Evolutionary conservation across 805 yeast species (phyloP), one percentile per base, ranked within the genome.

Genomic region (Isabelozyma gotoi): DNA sequence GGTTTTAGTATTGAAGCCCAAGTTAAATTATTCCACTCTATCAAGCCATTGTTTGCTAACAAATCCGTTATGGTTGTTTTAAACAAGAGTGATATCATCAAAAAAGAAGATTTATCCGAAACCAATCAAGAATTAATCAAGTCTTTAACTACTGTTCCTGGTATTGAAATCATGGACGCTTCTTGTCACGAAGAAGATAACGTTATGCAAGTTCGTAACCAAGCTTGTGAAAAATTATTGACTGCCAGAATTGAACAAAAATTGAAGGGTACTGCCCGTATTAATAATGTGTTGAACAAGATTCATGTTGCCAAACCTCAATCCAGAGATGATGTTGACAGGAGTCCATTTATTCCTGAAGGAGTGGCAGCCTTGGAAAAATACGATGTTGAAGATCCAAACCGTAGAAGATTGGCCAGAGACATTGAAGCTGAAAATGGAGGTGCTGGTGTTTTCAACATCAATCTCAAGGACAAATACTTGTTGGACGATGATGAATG

Each of bases 1-100:
- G 99, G 99, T 39, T 94, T 92, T 75, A 83, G 96, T 17, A 82
- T 94, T 53, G 97, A 91, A 73, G 97, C 91, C 43, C 99, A 94
- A 76, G 98, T 94, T 54, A 89, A 92, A 73, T 78, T 94, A 51
- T 94, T 91, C 82, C 95, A 94, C 68, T 87, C 96, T 36, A 92
- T 94, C 72, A 94, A 94, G 73, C 99, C 98, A 33, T 77, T 94
- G 60, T 94, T 94, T 60, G 96, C 97, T 54, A 94, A 94, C 77
- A 94, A 94, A 71, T 84, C 96, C 6, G 99, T 94, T 41, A 76
- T 94, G 78, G 92, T 94, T 55, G 97, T 94, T 51, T 80, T 94
- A 71, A 94, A 94, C 78, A 94, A 94, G 75, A 82, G 91, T 39
- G 99, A 94, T 75, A 87, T 94, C 52, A 81, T 91, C 63, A 78